These are phyloP conservation scores for Phragmites australis DNA, from an alignment of 176 grass and related monocot species.

Conservation along the genomic window DNA sequence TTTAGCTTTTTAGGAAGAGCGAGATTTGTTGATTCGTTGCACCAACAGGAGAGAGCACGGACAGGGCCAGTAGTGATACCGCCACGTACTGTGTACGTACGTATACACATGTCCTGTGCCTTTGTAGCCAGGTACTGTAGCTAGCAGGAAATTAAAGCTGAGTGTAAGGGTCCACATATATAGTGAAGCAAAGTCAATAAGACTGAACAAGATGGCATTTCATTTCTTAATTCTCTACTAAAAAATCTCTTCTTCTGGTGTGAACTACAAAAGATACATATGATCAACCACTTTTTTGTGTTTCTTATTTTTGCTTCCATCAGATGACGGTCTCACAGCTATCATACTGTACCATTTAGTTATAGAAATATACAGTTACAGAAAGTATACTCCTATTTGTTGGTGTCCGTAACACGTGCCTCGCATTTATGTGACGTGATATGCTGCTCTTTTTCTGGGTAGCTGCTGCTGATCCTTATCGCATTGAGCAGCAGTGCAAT, in stretches of 20 bases:
- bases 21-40: conserved; percentile 37
- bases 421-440: not conserved
- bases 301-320: not conserved
- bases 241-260: not conserved
- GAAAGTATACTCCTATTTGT: not conserved
- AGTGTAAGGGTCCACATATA: too few relatives aligned
- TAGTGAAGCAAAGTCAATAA: conserved; percentile 28
- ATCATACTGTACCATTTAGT: too few relatives aligned
- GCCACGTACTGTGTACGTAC: too few relatives aligned
- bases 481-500: not conserved
- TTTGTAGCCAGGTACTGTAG: too few relatives aligned
- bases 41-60: not conserved
- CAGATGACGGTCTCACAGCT: too few relatives aligned
- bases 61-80: too few relatives aligned
- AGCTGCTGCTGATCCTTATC: conserved; percentile 1
- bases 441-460: not conserved
- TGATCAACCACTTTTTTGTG: not conserved
- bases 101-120: too few relatives aligned
- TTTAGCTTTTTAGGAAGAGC: not conserved
- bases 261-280: not conserved
- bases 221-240: too few relatives aligned
- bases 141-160: not conserved
- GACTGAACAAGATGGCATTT: not conserved
- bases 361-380: too few relatives aligned
- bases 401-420: not conserved